Evolutionary conservation across 345 rosid species (phyloP).

Genomic region (Camelina neglecta): DNA sequence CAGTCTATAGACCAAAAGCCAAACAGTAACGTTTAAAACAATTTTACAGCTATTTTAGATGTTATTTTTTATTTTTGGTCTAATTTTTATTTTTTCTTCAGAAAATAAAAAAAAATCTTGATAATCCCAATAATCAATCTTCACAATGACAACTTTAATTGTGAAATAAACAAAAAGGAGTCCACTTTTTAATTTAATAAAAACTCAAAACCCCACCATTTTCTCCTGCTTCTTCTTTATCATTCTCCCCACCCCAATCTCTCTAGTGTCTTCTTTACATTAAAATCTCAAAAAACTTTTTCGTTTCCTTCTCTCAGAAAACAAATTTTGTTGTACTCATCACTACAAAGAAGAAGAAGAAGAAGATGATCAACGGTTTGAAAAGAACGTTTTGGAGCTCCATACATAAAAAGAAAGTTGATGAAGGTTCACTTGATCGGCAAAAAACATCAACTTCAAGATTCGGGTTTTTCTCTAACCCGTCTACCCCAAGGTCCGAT

Average conservation of each 20-base stretch:
- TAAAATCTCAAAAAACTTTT: background rate
- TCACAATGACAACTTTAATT: conserved; percentile 19
- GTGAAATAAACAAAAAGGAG: conserved; percentile 3
- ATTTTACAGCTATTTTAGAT: conserved; percentile 9
- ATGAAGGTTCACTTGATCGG: conserved; percentile 39
- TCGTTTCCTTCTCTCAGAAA: background rate
- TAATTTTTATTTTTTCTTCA: background rate
- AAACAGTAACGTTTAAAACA: conserved; percentile 39
- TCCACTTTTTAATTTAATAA: background rate
- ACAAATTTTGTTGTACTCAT: background rate
- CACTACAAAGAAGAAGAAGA: conserved; percentile 32
- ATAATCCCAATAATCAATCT: conserved; percentile 42
- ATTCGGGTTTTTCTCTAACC: conserved; percentile 80
- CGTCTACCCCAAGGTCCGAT: conserved; percentile 74
- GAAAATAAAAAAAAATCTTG: background rate
- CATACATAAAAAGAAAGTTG: conserved; percentile 60
- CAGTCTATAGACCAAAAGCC: conserved; percentile 30
- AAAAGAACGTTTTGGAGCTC: conserved; percentile 85
- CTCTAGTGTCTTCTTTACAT: conserved; percentile 21
- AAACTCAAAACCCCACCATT: conserved; percentile 41
- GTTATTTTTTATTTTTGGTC: background rate
- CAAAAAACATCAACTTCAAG: conserved; percentile 55
- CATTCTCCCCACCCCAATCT: conserved; percentile 4
- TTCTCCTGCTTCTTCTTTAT: conserved; percentile 30
- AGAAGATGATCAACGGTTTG: conserved; percentile 76